Base-by-base conservation (phyloP, 2,329 filamentous ascomycete genomes). In the Cercospora citrullina region DNA sequence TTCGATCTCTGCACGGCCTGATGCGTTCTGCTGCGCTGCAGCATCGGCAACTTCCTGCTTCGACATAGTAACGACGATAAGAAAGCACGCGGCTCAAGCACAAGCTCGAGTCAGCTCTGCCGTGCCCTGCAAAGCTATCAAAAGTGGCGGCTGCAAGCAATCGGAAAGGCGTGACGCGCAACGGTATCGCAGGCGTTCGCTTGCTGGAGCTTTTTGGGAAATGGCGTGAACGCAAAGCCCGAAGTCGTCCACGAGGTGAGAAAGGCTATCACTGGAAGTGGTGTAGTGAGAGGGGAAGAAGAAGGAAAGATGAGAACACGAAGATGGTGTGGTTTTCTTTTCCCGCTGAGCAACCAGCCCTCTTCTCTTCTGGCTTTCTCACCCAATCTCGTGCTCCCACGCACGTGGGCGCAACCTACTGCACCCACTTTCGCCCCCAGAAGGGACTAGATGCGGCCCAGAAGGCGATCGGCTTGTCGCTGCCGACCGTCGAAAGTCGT, bases 181-280 rank as follows among this genome's bases (percentile, higher is more conserved):
- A 21, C 48, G 14, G 23, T 55, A 55, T 55, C 14, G 23, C 23
- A n/a, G 48, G 12, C 23, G 26, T 21, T 42, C 36, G 36, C 59
- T 61, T 28, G 59, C 64, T 80, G 83, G 84, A 82, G 80, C 85
- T 86, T 86, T 67, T 65, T 69, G 31, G 30, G 67, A 68, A 75
- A 23, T 71, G 71, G 72, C 79, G 81, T 81, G 82, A 85, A 82
- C 84, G 84, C 84, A 86, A 86, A 86, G 74, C 82, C 81, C 74
- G 79, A 86, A 86, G 84, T 86, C 84, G 84, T 84, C 84, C 83
- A 80, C 78, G 63, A 36, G 18, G 36, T 53, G 16, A 51, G 23
- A 16, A 53, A 58, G 10, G 72, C 53, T 31, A 18, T 33, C 55
- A 36, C 31, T 58, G 30, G 23, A 33, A 63, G 62, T 45, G 30